These are phyloP conservation scores for Avena eriantha DNA, from an alignment of 176 grass and related monocot genomes.

Conservation along the genomic window DNA sequence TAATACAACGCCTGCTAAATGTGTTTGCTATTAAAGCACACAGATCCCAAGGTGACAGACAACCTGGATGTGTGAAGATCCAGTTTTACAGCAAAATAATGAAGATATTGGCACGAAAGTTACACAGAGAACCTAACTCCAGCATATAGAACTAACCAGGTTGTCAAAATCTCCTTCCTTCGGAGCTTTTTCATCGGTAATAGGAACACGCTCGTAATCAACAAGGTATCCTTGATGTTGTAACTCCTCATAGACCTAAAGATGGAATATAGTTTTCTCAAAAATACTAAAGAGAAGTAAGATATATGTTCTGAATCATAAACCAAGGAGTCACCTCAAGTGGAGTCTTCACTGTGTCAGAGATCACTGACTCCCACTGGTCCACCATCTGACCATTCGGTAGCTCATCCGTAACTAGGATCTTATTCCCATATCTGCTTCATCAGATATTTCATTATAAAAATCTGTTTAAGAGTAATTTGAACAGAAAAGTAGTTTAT, in stretches of 20 bases:
- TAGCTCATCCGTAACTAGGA: conserved; percentile 97
- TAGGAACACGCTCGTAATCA: conserved; percentile 95
- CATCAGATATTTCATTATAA: conserved; percentile 50
- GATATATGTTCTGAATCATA: background rate
- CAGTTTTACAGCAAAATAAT: conserved; percentile 23
- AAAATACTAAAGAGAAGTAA: conserved; percentile 36
- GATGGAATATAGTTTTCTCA: conserved; percentile 46
- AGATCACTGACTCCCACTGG: conserved; percentile 80
- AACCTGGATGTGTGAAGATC: conserved; percentile 6
- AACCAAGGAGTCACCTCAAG: conserved; percentile 71
- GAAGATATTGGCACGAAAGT: conserved; percentile 22
- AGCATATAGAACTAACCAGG: conserved; percentile 68
- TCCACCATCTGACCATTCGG: conserved; percentile 99
- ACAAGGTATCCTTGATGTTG: conserved; percentile 92
- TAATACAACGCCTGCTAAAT: conserved; percentile 10
- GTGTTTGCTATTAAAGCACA: background rate
- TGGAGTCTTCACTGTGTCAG: conserved; percentile 88
- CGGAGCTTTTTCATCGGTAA: conserved; percentile 97
- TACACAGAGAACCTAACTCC: conserved; percentile 26
- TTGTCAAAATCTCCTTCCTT: conserved; percentile 99
- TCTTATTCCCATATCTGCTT: conserved; percentile 86
- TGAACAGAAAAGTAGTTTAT: conserved; percentile 32
- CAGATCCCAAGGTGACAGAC: conserved; percentile 15
- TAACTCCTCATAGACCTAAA: conserved; percentile 91
- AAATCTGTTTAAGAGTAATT: conserved; percentile 27